A percentile compares a stretch with the other conserved stretches of the same genome.
phyloP scores from a whole-genome alignment of 805 yeast species.

The Candida argentea region DNA sequence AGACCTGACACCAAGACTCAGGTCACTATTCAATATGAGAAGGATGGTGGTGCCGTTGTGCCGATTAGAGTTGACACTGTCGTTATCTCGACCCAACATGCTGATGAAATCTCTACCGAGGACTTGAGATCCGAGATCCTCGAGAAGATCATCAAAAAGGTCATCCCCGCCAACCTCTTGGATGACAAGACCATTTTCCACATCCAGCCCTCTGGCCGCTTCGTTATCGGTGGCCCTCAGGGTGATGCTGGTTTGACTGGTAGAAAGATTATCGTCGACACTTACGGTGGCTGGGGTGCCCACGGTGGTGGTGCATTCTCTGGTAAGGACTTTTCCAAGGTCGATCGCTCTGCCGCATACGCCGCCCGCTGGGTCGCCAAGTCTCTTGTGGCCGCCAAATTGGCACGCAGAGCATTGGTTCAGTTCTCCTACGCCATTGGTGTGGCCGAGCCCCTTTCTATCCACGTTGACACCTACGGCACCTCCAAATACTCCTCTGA shows the following conservation, averaged over 20 bases:
- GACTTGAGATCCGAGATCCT: constrained; percentile 74
- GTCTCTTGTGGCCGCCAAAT: constrained; percentile 88
- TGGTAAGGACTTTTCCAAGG: constrained; percentile 99
- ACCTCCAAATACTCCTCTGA: constrained; percentile 84
- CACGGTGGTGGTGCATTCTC: constrained; percentile 99
- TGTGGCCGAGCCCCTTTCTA: constrained; percentile 98
- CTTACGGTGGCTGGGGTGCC: constrained; percentile 99
- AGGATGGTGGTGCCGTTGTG: constrained; percentile 90
- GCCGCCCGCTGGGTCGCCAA: constrained; percentile 99
- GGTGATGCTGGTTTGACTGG: constrained; percentile 99
- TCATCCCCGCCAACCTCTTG: constrained; percentile 80
- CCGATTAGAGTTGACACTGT: constrained; percentile 97
- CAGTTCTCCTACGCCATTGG: constrained; percentile 99
- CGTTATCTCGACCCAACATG: constrained; percentile 96
- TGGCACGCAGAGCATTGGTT: constrained; percentile 94
- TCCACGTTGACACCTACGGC: constrained; percentile 97
- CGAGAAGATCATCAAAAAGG: constrained; percentile 80
- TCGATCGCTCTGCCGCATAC: constrained; percentile 99
- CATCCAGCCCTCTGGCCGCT: constrained; percentile 99
- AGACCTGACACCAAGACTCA: constrained; percentile 99
- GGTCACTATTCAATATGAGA: constrained; percentile 93
- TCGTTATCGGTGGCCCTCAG: constrained; percentile 99
- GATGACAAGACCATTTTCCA: constrained; percentile 95
- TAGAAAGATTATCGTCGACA: constrained; percentile 98
- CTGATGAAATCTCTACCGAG: constrained; percentile 90